phyloP scores from a whole-genome alignment of 306 rosid species.

The Inga oerstediana region DNA sequence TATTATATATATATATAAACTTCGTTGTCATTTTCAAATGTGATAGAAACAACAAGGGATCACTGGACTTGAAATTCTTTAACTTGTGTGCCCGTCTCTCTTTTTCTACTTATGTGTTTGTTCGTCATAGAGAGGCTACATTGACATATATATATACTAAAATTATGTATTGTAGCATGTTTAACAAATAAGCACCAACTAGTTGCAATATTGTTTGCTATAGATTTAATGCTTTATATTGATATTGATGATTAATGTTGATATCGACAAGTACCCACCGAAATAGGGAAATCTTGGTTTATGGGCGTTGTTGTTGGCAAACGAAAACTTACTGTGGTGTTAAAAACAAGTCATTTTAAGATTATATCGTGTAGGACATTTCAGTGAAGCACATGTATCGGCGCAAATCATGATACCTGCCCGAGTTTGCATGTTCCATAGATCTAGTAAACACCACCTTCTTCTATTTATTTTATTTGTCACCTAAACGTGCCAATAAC shows the following conservation, averaged over 20 bases:
- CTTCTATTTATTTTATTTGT: constrained; percentile 10
- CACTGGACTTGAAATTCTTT: background rate
- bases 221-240: background rate
- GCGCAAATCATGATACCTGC: constrained; percentile 39
- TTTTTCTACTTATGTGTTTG: background rate
- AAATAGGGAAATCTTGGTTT: background rate
- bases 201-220: background rate
- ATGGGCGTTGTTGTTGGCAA: constrained; percentile 27
- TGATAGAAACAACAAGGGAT: background rate
- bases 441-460: constrained; percentile 30
- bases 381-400: constrained; percentile 43
- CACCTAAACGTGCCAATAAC: constrained; percentile 14
- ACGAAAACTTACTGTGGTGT: constrained; percentile 12
- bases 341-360: background rate
- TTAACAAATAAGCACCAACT: background rate
- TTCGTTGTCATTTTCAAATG: background rate
- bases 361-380: background rate
- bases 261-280: background rate
- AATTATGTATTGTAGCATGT: background rate
- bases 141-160: background rate
- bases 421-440: constrained; percentile 52
- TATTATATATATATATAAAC: background rate
- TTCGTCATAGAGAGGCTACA: background rate
- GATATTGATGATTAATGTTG: background rate
- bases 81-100: background rate